These are phyloP conservation scores for Chrysosporium queenslandicum DNA, from an alignment of 2,329 filamentous ascomycete species.

Conservation along the genomic window DNA sequence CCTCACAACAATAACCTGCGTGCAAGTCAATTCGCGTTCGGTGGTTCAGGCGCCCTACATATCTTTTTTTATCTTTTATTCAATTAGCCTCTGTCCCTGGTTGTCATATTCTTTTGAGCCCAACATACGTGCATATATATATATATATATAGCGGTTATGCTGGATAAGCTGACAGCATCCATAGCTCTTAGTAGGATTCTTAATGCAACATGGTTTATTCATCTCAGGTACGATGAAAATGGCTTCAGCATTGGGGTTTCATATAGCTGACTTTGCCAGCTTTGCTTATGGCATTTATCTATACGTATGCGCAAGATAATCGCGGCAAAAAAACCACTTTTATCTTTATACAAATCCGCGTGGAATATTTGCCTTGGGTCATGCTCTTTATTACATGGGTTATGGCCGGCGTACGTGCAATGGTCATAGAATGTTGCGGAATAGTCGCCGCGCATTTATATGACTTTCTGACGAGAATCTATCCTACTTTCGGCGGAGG, in stretches of 20 bases:
- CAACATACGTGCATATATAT: too few species aligned
- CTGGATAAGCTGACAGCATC: conserved; percentile 23
- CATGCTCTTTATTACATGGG: conserved; percentile 63
- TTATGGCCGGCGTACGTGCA: conserved; percentile 51
- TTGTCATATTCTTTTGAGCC: conserved; percentile 3
- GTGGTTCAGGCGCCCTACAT: conserved; percentile 60
- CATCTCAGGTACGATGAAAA: conserved; percentile 28
- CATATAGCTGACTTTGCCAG: conserved; percentile 42
- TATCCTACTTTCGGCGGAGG: conserved; percentile 87
- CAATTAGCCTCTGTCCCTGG: conserved; percentile 6
- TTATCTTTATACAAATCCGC: conserved; percentile 75
- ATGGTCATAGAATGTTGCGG: conserved; percentile 61
- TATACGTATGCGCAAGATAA: conserved; percentile 86
- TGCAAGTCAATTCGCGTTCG: conserved; percentile 47
- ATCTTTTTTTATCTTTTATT: conserved; percentile 14
- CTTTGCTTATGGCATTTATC: conserved; percentile 65
- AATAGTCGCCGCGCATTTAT: conserved; percentile 77
- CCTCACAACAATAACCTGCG: conserved; percentile 55
- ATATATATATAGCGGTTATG: conserved; percentile 1
- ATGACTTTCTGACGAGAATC: conserved; percentile 77
- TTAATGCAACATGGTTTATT: conserved; percentile 28
- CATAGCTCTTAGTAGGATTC: conserved; percentile 36
- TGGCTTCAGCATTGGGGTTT: conserved; percentile 4
- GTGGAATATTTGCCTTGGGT: conserved; percentile 71
- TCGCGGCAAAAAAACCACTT: conserved; percentile 61